These are phyloP conservation scores for Dactylellina haptotyla DNA, from an alignment of 2,329 filamentous ascomycete genomes.

Conservation along the genomic window DNA sequence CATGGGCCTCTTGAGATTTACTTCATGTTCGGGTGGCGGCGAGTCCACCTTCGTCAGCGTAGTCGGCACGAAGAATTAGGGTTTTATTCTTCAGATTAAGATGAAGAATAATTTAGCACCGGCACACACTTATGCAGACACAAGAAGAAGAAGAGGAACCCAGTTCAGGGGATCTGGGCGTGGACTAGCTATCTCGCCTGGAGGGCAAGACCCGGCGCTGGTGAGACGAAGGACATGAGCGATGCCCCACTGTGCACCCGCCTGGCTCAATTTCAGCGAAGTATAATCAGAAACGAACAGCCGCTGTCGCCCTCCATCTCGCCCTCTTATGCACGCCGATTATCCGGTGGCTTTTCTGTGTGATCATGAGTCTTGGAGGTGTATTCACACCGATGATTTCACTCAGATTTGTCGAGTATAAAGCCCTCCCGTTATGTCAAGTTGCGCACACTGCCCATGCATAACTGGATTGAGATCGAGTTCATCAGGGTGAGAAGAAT, in stretches of 20 bases:
- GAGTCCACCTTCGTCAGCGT: too few relatives aligned
- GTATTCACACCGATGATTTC: too few relatives aligned
- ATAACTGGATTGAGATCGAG: too few relatives aligned
- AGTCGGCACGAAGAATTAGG: not conserved
- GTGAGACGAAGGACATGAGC: not conserved
- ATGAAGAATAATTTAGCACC: too few relatives aligned
- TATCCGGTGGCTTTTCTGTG: not conserved
- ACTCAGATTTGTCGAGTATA: too few relatives aligned
- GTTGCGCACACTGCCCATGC: too few relatives aligned
- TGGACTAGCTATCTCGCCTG: too few relatives aligned
- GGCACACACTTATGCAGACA: not conserved
- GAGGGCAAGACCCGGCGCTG: too few relatives aligned
- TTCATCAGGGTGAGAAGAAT: too few relatives aligned
- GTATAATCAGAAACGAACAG: not conserved
- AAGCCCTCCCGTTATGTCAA: too few relatives aligned
- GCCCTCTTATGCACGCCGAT: not conserved
- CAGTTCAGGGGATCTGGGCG: not conserved
- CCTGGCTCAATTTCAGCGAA: conserved; percentile 26
- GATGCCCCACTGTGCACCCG: not conserved
- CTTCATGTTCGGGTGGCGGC: conserved; percentile 41
- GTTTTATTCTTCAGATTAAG: not conserved
- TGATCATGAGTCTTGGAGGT: too few relatives aligned
- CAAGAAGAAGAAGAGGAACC: not conserved
- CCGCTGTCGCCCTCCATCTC: not conserved
- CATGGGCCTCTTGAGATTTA: not conserved